Conservation (phyloP, 495 filamentous ascomycete species). For the Hyaloscypha hepaticicola region DNA sequence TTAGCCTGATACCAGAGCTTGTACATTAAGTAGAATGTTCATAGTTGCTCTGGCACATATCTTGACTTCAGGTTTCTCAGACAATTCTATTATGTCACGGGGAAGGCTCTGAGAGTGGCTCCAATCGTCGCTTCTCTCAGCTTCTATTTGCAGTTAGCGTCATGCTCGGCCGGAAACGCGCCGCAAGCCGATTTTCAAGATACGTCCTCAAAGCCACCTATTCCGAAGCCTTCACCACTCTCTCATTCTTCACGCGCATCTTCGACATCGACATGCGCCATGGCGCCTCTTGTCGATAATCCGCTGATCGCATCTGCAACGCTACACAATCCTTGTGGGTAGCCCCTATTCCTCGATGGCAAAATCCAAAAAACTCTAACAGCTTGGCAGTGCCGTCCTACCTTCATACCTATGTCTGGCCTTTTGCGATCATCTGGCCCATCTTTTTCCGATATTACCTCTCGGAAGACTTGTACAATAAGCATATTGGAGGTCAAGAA, state of each 20-base stretch:
- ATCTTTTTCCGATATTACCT: conserved; percentile 85
- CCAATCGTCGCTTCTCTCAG: background rate
- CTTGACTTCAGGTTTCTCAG: background rate
- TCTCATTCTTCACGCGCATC: conserved; percentile 19
- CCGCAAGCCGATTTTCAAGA: background rate
- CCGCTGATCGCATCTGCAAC: conserved; percentile 84
- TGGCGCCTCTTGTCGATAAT: conserved; percentile 80
- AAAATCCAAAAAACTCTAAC: conserved; percentile 14
- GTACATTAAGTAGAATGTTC: no score
- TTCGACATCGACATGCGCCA: conserved; percentile 24
- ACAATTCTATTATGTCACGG: background rate
- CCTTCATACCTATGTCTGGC: conserved; percentile 87
- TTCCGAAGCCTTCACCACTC: background rate
- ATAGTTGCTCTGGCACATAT: no score
- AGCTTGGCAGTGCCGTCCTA: conserved; percentile 59
- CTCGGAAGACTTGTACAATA: conserved; percentile 77
- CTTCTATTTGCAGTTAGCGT: background rate
- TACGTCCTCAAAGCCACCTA: conserved; percentile 5
- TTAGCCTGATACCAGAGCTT: no score
- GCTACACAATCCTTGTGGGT: conserved; percentile 69
- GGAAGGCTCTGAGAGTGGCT: background rate
- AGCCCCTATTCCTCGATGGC: background rate
- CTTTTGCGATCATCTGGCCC: conserved; percentile 88
- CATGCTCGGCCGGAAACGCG: background rate
- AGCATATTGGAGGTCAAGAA: conserved; percentile 82